Evolutionary conservation across 768 basidiomycete genomes (phyloP).

Genomic region (Thelephora ganbajun): DNA sequence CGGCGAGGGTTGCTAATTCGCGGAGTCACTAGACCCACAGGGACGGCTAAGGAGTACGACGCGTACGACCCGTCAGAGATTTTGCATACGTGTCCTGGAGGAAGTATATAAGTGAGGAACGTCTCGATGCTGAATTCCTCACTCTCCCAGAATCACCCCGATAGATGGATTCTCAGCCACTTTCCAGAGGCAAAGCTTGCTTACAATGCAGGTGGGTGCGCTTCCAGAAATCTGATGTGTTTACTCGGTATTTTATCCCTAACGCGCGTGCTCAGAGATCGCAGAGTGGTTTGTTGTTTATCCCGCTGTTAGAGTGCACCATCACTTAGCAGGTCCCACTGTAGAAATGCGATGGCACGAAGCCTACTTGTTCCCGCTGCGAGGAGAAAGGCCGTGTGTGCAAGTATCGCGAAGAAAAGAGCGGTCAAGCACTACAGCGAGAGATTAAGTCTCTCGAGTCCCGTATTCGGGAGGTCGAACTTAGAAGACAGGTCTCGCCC

Average conservation of each 20-base stretch:
- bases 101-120: too few relatives aligned
- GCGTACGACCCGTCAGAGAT: too few relatives aligned
- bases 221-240: neutral
- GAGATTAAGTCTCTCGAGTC: slow-evolving; percentile 39
- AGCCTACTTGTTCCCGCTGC: slow-evolving; percentile 53
- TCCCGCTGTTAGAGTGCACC: neutral
- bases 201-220: neutral
- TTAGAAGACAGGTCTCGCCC: too few relatives aligned
- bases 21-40: too few relatives aligned
- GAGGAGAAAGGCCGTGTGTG: slow-evolving; percentile 43
- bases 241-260: neutral
- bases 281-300: neutral
- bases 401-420: slow-evolving; percentile 48
- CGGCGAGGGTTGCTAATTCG: too few relatives aligned
- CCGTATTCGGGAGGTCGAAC: slow-evolving; percentile 21
- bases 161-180: too few relatives aligned
- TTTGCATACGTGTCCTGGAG: too few relatives aligned
- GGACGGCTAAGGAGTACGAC: too few relatives aligned
- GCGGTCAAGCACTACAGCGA: slow-evolving; percentile 47
- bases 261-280: neutral
- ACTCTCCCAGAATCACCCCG: too few relatives aligned
- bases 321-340: neutral
- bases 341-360: slow-evolving; percentile 55
- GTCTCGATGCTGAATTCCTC: too few relatives aligned
- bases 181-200: slow-evolving; percentile 1